Base-by-base conservation (phyloP, 208 protist genomes). In the Angomonas deanei region DNA sequence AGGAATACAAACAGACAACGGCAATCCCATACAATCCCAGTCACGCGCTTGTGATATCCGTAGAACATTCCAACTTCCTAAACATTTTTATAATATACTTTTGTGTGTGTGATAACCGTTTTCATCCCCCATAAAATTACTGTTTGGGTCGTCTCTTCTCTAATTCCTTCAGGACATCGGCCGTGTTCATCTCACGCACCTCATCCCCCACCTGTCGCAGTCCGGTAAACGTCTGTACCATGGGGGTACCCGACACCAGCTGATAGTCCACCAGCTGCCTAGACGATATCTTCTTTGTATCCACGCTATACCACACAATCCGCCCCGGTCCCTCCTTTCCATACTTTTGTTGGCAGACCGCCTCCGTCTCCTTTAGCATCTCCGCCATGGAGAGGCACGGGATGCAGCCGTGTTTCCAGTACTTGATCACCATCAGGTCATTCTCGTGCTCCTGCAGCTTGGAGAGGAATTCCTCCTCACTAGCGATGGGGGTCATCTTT, bases 391-490 rank as follows among this genome's bases (percentile, higher is more conserved):
- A 80, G 19, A 96, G 61, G 69, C 92, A 97, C 13, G 92, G 92
- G 65, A 97, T 88, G 69, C 92, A 97, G 33, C 88, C 82, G 53
- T 93, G 85, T 67, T 97, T 97, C 90, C 92, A 97, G 61, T 80
- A 97, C 62, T 97, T 97, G 58, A 97, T 79, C 36, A 97, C 88
- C 72, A 97, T 76, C 24, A 97, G 61, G 56, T 97, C 88, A 64
- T 93, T 61, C 58, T 85, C 82, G 74, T 97, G 88, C 70, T 94
- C 70, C 60, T 84, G 68, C 19, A 97, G 78, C 55, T 92, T 94
- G n/a, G 74, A 49, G 6, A 96, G 63, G 6, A 97, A 73, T 47
- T 94, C 89, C 46, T 93, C 82, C 58, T 97, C 89, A 55, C 72
- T 88, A 47, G 75, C 71, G 62, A 97, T 94, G 26, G 81, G 46